Conservation (phyloP, 345 rosid genomes). For the Alliaria petiolata region DNA sequence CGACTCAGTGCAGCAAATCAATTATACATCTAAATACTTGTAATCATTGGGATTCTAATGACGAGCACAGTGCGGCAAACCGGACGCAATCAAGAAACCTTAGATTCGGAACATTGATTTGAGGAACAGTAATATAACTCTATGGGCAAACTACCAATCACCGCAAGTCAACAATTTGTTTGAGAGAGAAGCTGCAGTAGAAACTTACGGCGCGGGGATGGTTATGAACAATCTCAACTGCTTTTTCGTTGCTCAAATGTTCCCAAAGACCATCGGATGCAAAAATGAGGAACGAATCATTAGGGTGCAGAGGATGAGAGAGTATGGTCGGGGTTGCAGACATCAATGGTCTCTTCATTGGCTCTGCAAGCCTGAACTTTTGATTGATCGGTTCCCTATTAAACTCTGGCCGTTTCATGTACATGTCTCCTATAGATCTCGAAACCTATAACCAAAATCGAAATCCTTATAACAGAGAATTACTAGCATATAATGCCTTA, state of each 20-base stretch:
- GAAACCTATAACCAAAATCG: slow-evolving; percentile 56
- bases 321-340: slow-evolving; percentile 66
- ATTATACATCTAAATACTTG: background rate
- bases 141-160: too few species aligned
- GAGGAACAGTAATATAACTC: background rate
- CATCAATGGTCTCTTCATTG: slow-evolving; percentile 71
- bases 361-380: slow-evolving; percentile 79
- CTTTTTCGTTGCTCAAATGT: slow-evolving; percentile 77
- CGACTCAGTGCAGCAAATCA: background rate
- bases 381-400: slow-evolving; percentile 58
- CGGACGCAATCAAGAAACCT: background rate
- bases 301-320: slow-evolving; percentile 65
- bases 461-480: background rate
- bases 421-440: slow-evolving; percentile 79
- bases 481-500: background rate
- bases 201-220: slow-evolving; percentile 71
- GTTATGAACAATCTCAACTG: slow-evolving; percentile 82
- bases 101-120: background rate
- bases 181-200: too few species aligned
- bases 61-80: too few species aligned
- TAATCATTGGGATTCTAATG: background rate
- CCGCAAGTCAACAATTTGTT: too few species aligned
- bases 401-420: slow-evolving; percentile 66
- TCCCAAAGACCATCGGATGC: slow-evolving; percentile 99
- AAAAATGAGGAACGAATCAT: slow-evolving; percentile 85